A percentile compares a stretch with the other conserved stretches of the same genome.
These are phyloP conservation scores for Nevesoporus exiguus DNA, from an alignment of 768 basidiomycete genomes.

Conservation along the genomic window DNA sequence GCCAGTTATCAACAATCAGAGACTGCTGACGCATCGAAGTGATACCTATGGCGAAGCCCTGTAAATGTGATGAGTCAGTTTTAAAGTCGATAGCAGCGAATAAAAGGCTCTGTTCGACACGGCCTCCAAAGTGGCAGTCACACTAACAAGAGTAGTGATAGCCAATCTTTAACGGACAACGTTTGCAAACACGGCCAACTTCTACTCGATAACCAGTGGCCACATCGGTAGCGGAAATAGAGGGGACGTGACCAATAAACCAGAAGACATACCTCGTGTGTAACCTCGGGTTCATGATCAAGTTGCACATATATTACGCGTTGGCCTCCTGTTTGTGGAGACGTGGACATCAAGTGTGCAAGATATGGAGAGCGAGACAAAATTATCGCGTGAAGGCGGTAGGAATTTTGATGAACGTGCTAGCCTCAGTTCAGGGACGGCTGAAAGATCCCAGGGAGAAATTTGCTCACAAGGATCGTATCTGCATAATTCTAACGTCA, in stretches of 20 bases:
- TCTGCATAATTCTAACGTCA: constrained; percentile 72
- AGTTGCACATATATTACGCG: constrained; percentile 72
- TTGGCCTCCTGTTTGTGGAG: constrained; percentile 61
- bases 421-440: constrained; percentile 28
- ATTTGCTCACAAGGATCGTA: constrained; percentile 62
- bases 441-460: constrained; percentile 1
- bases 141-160: constrained; percentile 13
- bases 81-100: constrained; percentile 3
- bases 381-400: constrained; percentile 80
- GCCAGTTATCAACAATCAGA: constrained; percentile 19
- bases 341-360: constrained; percentile 83
- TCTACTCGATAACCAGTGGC: constrained; percentile 17
- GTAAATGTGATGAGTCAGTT: constrained; percentile 18
- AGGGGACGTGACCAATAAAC: constrained; percentile 20
- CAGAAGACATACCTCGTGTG: constrained; percentile 64
- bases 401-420: constrained; percentile 73
- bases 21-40: constrained; percentile 1
- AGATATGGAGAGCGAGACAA: constrained; percentile 85
- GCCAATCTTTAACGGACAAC: constrained; percentile 16
- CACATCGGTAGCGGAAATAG: constrained; percentile 32
- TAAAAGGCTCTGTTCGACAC: constrained; percentile 18
- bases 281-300: constrained; percentile 78
- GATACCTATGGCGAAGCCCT: constrained; percentile 77
- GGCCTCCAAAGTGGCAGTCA: constrained; percentile 20
- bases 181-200: constrained; percentile 17